Base-by-base conservation (phyloP, 1,284 basidiomycete genomes). In the Tetrapyrgos nigripes region DNA sequence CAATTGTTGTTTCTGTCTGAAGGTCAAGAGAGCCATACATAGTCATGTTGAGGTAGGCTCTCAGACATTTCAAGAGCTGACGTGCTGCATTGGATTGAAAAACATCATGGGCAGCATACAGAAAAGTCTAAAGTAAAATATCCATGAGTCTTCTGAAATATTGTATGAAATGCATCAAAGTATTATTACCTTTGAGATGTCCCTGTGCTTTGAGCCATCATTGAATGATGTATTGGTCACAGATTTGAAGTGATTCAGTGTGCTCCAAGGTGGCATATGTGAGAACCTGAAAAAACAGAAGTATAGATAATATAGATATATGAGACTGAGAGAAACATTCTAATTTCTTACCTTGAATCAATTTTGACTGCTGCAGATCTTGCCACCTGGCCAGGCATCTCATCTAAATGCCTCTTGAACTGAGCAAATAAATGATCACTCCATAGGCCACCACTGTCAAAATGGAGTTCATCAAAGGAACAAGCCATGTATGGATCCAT, bases 381-480 rank as follows among this genome's bases (percentile, higher is more conserved):
- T 4, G n/a, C n/a, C n/a, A n/a, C n/a, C n/a, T n/a, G n/a, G n/a
- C 27, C 26, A 29, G 24, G 27, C 21, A 50, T 24, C 11, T 50
- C 31, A 8, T 28, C 8, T 21, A 29, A 52, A 52, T 52, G 21
- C 9, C n/a, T 33, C 45, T 73, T 68, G 31, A 72, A 57, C 27
- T 67, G 60, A 1, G 40, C 46, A 54, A 68, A 70, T 0, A 77
- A 48, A 59, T 77, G 75, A 37, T 74, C 61, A 10, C 61, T 61
- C 46, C 68, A 76, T 0, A 76, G 62, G 3, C 78, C 77, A 50
- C 62, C 50, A 50, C 72, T 62, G 60, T 75, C 65, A 1, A 68
- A 65, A 64, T 80, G 79, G 1, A 80, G 63, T 1, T 68, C 54
- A 60, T 80, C 78, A 57, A 70, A 80, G 0, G 70, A 75, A 1